Conservation (phyloP, 208 protist genomes). For the Phytomonas sp. region DNA sequence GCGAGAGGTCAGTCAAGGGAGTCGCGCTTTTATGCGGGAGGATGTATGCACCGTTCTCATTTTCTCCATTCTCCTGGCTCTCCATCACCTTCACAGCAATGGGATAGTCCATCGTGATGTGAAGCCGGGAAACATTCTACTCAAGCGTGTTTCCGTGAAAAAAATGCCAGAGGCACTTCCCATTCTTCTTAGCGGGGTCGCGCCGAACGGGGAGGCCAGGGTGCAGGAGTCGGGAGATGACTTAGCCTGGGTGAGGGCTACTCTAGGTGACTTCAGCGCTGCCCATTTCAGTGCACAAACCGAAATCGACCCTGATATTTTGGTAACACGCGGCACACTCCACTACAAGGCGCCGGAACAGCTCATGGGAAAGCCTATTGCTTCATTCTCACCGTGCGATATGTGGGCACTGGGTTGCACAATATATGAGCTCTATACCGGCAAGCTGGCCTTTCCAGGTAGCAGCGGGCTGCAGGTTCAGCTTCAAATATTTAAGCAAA, state of each 20-base stretch:
- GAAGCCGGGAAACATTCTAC: conserved; percentile 78
- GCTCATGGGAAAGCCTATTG: conserved; percentile 28
- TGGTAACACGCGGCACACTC: conserved; percentile 46
- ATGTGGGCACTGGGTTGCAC: conserved; percentile 78
- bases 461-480: conserved; percentile 57
- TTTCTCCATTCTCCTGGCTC: conserved; percentile 38
- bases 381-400: conserved; percentile 39
- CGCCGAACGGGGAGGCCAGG: too few species aligned
- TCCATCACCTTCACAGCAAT: conserved; percentile 47
- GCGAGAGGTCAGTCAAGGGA: conserved; percentile 43
- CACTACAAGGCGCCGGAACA: conserved; percentile 80
- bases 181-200: too few species aligned
- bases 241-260: conserved; percentile 22
- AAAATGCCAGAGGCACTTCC: background rate
- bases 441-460: conserved; percentile 35
- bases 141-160: conserved; percentile 22
- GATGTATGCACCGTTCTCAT: conserved; percentile 25
- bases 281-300: conserved; percentile 31
- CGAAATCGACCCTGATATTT: conserved; percentile 8
- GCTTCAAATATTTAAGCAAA: conserved; percentile 40
- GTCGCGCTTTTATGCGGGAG: conserved; percentile 31
- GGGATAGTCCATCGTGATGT: conserved; percentile 70
- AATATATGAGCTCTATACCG: conserved; percentile 58
- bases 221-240: background rate
- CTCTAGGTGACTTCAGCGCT: conserved; percentile 69